phyloP scores from a whole-genome alignment of 108 stramenopile genomes.

The Fragilaria radians region DNA sequence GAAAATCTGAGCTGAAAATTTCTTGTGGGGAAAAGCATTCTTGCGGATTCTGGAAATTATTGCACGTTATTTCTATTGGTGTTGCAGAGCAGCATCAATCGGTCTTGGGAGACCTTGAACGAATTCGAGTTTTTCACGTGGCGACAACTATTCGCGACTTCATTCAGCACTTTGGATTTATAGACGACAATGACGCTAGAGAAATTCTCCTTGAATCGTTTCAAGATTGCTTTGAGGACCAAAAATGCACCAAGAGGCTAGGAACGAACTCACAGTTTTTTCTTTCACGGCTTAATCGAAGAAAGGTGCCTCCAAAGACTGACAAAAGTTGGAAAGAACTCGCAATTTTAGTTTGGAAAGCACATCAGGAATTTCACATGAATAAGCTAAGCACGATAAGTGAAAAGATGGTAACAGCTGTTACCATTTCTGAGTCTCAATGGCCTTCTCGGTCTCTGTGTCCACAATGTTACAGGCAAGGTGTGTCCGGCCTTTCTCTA shows the following conservation, averaged over 20 bases:
- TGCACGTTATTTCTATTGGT: slow-evolving; percentile 36
- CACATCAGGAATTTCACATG: slow-evolving; percentile 30
- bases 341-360: slow-evolving; percentile 32
- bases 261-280: not conserved
- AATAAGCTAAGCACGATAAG: slow-evolving; percentile 7
- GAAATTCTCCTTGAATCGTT: slow-evolving; percentile 8
- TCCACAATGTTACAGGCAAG: slow-evolving; percentile 8
- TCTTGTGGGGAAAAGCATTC: slow-evolving; percentile 20
- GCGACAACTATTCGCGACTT: slow-evolving; percentile 26
- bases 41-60: slow-evolving; percentile 45
- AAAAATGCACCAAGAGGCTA: not conserved
- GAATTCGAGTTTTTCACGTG: slow-evolving; percentile 16
- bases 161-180: slow-evolving; percentile 21
- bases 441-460: slow-evolving; percentile 28
- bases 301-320: slow-evolving; percentile 16
- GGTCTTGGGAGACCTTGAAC: slow-evolving; percentile 23
- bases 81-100: slow-evolving; percentile 34
- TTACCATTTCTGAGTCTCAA: slow-evolving; percentile 13
- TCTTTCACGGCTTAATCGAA: slow-evolving; percentile 19
- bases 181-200: slow-evolving; percentile 17
- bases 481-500: not conserved
- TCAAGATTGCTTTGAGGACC: not conserved
- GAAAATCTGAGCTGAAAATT: not conserved
- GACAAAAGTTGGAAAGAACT: slow-evolving; percentile 28
- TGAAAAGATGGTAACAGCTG: slow-evolving; percentile 3